A percentile compares a stretch with the other conserved stretches of the same genome.
Conservation (phyloP, 768 basidiomycete genomes). For the Naganishia antarctica region DNA sequence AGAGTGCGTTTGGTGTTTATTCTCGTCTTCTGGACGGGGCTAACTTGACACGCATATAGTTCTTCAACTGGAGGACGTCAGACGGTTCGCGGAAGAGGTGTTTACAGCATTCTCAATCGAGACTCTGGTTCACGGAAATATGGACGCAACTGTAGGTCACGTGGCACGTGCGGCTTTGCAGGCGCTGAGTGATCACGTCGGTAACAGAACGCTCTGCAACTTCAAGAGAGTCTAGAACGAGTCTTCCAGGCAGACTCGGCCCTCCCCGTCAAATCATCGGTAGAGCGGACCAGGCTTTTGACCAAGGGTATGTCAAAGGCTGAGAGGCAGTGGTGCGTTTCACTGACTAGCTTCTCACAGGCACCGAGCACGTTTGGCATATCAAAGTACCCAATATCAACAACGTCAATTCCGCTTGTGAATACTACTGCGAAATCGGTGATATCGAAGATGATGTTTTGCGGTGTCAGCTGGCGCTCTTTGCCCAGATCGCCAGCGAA, state of each 20-base stretch:
- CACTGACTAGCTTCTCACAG: slow-evolving; percentile 50
- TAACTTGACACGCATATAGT: slow-evolving; percentile 52
- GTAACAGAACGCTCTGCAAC: slow-evolving; percentile 70
- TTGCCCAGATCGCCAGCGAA: slow-evolving; percentile 77
- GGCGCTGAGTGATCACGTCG: too few relatives aligned
- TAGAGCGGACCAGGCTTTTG: slow-evolving; percentile 59
- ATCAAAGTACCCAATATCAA: slow-evolving; percentile 70
- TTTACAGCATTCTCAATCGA: slow-evolving; percentile 65
- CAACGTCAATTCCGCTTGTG: slow-evolving; percentile 78
- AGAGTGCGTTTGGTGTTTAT: slow-evolving; percentile 55
- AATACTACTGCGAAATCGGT: slow-evolving; percentile 80
- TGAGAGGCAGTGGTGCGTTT: not conserved
- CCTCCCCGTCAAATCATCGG: slow-evolving; percentile 56
- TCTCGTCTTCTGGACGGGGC: not conserved
- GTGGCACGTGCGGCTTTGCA: too few relatives aligned
- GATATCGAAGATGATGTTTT: slow-evolving; percentile 60
- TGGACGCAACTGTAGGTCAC: slow-evolving; percentile 75
- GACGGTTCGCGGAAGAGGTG: slow-evolving; percentile 59
- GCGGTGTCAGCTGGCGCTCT: slow-evolving; percentile 65
- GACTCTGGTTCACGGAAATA: slow-evolving; percentile 75
- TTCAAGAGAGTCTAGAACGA: slow-evolving; percentile 67
- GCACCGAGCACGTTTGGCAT: slow-evolving; percentile 64
- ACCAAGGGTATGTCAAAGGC: slow-evolving; percentile 58
- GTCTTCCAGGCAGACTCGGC: slow-evolving; percentile 59
- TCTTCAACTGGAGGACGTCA: slow-evolving; percentile 66